phyloP scores from a whole-genome alignment of 2,329 filamentous ascomycete species.

The Cucurbitaria berberidis region DNA sequence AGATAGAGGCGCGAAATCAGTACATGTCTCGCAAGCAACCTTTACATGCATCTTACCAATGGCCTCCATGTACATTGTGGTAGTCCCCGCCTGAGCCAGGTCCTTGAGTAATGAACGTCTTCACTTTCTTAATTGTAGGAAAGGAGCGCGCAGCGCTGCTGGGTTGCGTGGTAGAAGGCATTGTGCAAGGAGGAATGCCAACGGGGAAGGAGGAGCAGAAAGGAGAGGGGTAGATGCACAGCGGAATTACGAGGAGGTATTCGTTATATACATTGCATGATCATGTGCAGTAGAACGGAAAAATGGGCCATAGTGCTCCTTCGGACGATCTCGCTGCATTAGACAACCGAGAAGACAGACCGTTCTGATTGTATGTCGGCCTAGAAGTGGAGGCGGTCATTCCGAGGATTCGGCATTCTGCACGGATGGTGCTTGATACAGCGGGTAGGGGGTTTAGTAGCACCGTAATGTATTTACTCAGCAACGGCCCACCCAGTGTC shows the following conservation, averaged over 20 bases:
- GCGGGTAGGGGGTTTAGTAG: slow-evolving; percentile 7
- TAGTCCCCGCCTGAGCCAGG: slow-evolving; percentile 68
- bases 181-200: slow-evolving; percentile 20
- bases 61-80: slow-evolving; percentile 79
- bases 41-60: slow-evolving; percentile 61
- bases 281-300: slow-evolving; percentile 20
- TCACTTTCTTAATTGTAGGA: slow-evolving; percentile 76
- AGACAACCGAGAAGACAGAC: slow-evolving; percentile 20
- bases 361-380: slow-evolving; percentile 15
- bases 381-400: slow-evolving; percentile 18
- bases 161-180: slow-evolving; percentile 33
- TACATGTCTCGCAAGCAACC: background rate
- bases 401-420: slow-evolving; percentile 10
- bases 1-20: background rate
- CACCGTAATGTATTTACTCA: slow-evolving; percentile 6
- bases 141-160: slow-evolving; percentile 59
- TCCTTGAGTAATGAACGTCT: slow-evolving; percentile 74
- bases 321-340: slow-evolving; percentile 45
- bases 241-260: slow-evolving; percentile 13
- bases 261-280: slow-evolving; percentile 29
- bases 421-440: slow-evolving; percentile 3
- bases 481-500: slow-evolving; percentile 3
- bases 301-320: slow-evolving; percentile 19
- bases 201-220: slow-evolving; percentile 6
- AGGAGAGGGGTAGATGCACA: slow-evolving; percentile 26